These are phyloP conservation scores for Entoloma clypeatum DNA, from an alignment of 1,284 basidiomycete species.

Conservation along the genomic window DNA sequence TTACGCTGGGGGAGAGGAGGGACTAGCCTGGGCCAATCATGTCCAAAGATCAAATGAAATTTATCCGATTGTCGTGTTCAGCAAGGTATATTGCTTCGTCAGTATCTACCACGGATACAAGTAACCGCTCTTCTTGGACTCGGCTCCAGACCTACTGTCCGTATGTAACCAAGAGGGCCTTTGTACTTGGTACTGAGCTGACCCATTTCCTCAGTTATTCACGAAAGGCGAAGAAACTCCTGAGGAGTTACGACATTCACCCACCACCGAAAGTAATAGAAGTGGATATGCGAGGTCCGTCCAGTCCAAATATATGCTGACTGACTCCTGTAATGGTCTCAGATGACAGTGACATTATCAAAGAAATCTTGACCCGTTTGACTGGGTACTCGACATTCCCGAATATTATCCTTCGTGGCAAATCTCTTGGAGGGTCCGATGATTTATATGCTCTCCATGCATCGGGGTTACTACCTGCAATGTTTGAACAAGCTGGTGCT, in stretches of 20 bases:
- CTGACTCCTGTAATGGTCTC: constrained; percentile 8
- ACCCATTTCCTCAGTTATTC: constrained; percentile 49
- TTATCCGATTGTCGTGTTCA: constrained; percentile 73
- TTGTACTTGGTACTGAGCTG: not conserved
- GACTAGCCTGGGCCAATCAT: constrained; percentile 47
- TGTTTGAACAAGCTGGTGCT: constrained; percentile 44
- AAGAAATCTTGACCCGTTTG: constrained; percentile 60
- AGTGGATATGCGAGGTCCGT: constrained; percentile 65
- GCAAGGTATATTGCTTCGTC: constrained; percentile 50
- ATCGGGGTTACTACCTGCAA: constrained; percentile 37
- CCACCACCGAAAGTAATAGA: constrained; percentile 73
- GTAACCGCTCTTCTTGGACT: constrained; percentile 2
- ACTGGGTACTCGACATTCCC: constrained; percentile 72
- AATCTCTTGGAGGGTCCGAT: constrained; percentile 72
- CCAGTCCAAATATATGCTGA: constrained; percentile 4
- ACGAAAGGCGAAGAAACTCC: constrained; percentile 61
- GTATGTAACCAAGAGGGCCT: constrained; percentile 30
- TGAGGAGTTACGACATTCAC: constrained; percentile 59
- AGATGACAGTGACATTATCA: constrained; percentile 65
- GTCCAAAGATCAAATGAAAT: constrained; percentile 42
- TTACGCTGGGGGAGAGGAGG: constrained; percentile 45
- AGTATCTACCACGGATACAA: constrained; percentile 1
- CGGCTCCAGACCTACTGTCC: constrained; percentile 68
- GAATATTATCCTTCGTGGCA: constrained; percentile 64
- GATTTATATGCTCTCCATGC: constrained; percentile 51